Conservation (phyloP, 2,329 filamentous ascomycete genomes). For the Diplodia sapinea region DNA sequence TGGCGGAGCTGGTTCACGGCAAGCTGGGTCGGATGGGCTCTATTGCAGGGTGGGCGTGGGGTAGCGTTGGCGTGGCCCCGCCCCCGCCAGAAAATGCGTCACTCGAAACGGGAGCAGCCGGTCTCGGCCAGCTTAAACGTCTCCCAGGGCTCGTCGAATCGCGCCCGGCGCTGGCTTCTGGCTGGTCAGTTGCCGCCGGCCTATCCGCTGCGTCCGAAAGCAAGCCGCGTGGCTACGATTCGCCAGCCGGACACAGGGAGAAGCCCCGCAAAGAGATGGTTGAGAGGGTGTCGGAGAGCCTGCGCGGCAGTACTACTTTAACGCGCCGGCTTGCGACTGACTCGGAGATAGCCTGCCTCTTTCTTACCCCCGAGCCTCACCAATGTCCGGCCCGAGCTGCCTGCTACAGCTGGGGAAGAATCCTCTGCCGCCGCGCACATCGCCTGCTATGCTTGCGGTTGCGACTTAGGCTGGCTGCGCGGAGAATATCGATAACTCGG, state of each 20-base stretch:
- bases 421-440: neutral
- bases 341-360: conserved; percentile 11
- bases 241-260: conserved; percentile 12
- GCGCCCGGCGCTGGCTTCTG: neutral
- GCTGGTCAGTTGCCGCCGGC: neutral
- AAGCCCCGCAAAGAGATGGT: neutral
- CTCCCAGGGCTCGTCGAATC: neutral
- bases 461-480: neutral
- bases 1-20: conserved; percentile 9
- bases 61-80: conserved; percentile 2
- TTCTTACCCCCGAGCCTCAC: neutral
- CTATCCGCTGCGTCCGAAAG: conserved; percentile 2
- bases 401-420: neutral
- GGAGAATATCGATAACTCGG: neutral
- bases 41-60: neutral
- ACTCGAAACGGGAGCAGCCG: conserved; percentile 20
- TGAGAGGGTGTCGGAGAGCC: neutral
- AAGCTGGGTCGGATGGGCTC: neutral
- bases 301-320: conserved; percentile 10
- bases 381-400: neutral
- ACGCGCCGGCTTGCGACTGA: conserved; percentile 1
- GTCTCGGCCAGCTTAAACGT: neutral
- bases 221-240: conserved; percentile 1
- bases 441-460: neutral
- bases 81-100: conserved; percentile 13